Evolutionary conservation across 768 basidiomycete genomes (phyloP).

Genomic region (Leccinum arenicola): DNA sequence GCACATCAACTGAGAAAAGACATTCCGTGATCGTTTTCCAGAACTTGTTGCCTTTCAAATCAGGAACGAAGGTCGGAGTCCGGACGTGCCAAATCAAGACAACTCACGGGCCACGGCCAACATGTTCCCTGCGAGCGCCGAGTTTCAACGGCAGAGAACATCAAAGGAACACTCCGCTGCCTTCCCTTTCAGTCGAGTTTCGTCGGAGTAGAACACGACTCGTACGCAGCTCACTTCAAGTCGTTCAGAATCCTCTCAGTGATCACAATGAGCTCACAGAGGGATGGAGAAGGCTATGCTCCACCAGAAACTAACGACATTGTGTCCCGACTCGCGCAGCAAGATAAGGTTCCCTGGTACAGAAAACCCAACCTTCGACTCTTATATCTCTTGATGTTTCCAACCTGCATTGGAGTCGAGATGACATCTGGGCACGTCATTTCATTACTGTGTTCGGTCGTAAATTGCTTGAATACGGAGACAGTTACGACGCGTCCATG

Average conservation of each 20-base stretch:
- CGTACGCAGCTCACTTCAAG: neutral
- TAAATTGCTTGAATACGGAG: conserved; percentile 18
- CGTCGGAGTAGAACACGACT: too few species aligned
- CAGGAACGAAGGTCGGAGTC: neutral
- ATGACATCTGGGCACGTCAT: neutral
- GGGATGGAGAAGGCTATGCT: neutral
- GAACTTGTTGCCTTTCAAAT: too few species aligned
- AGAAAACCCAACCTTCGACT: conserved; percentile 41
- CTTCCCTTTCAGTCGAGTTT: too few species aligned
- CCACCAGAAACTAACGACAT: neutral
- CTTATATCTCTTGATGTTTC: neutral
- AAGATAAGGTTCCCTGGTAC: conserved; percentile 42
- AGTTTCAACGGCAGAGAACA: neutral
- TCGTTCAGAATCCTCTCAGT: neutral
- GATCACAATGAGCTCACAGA: neutral
- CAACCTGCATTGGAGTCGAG: neutral
- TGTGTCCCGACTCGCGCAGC: neutral
- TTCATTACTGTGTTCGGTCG: neutral
- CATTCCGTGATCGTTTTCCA: too few species aligned
- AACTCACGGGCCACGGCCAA: too few species aligned
- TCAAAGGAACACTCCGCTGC: neutral
- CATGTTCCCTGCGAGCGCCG: too few species aligned
- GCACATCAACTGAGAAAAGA: too few species aligned
- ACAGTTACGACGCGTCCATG: neutral
- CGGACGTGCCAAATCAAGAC: too few species aligned